Percentiles rank a stretch among this genome's conserved stretches.
Conservation (phyloP, 2,329 filamentous ascomycete species). For the Seiridium cupressi region DNA sequence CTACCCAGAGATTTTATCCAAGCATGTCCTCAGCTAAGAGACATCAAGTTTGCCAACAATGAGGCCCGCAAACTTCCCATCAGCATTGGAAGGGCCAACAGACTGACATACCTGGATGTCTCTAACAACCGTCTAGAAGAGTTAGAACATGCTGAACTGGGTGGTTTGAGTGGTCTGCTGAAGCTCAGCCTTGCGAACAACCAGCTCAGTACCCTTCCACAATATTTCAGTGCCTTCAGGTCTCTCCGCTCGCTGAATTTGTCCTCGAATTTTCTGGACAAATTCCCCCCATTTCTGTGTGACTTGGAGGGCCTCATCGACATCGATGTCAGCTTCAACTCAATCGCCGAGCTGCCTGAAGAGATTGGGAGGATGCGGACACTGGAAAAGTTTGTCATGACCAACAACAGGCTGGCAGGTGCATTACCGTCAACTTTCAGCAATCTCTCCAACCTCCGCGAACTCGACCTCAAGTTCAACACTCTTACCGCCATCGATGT, state of each 20-base stretch:
- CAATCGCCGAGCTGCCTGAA: slow-evolving; percentile 74
- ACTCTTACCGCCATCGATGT: slow-evolving; percentile 84
- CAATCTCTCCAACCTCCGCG: slow-evolving; percentile 74
- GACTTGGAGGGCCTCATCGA: slow-evolving; percentile 81
- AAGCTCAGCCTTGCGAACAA: slow-evolving; percentile 96
- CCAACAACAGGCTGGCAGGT: slow-evolving; percentile 85
- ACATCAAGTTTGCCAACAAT: slow-evolving; percentile 95
- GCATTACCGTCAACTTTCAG: slow-evolving; percentile 71
- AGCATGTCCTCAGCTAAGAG: slow-evolving; percentile 83
- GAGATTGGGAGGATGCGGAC: slow-evolving; percentile 75
- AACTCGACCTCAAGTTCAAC: slow-evolving; percentile 95
- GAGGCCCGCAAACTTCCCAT: slow-evolving; percentile 83
- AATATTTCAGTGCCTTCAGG: slow-evolving; percentile 79
- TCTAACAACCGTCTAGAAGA: slow-evolving; percentile 92
- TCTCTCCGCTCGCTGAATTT: slow-evolving; percentile 82
- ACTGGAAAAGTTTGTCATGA: slow-evolving; percentile 88
- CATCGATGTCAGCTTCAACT: slow-evolving; percentile 95
- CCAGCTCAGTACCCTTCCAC: slow-evolving; percentile 73
- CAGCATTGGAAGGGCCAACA: slow-evolving; percentile 77
- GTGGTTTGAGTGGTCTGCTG: slow-evolving; percentile 71
- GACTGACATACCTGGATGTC: slow-evolving; percentile 85
- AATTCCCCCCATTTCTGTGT: slow-evolving; percentile 83
- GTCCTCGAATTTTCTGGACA: slow-evolving; percentile 86
- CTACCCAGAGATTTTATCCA: slow-evolving; percentile 96
- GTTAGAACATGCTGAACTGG: slow-evolving; percentile 79